Evolutionary conservation across 305 asterid genomes (phyloP).

Genomic region (Withania somnifera): DNA sequence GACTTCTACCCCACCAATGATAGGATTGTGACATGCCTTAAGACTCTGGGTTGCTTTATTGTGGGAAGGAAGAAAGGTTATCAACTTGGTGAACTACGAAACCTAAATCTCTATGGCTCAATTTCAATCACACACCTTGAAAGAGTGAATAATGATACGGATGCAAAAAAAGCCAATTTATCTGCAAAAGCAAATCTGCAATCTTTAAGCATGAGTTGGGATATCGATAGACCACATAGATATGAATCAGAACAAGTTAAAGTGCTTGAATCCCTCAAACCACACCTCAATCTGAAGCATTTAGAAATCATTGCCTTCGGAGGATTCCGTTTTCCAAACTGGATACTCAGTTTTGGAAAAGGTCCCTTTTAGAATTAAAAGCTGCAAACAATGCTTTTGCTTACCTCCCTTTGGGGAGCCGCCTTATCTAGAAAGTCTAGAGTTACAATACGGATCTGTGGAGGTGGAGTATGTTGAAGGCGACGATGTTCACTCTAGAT

Average conservation of each 20-base stretch:
- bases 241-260: background rate
- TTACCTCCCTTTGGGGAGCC: constrained; percentile 6
- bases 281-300: constrained; percentile 11
- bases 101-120: background rate
- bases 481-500: background rate
- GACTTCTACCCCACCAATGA: background rate
- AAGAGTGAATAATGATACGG: background rate
- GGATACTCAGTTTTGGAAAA: constrained; percentile 14
- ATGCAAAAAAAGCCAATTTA: background rate
- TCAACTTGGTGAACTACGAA: background rate
- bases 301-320: constrained; percentile 5
- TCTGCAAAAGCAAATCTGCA: background rate
- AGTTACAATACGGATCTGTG: background rate
- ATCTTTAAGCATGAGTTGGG: background rate
- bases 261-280: constrained; percentile 17
- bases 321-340: constrained; percentile 9
- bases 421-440: background rate
- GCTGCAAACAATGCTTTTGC: background rate
- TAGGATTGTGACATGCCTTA: background rate
- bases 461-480: background rate
- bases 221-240: background rate
- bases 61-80: background rate
- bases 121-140: background rate
- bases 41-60: background rate
- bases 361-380: background rate